Base-by-base conservation (phyloP, 805 yeast species). In the Candida ipomoeae region DNA sequence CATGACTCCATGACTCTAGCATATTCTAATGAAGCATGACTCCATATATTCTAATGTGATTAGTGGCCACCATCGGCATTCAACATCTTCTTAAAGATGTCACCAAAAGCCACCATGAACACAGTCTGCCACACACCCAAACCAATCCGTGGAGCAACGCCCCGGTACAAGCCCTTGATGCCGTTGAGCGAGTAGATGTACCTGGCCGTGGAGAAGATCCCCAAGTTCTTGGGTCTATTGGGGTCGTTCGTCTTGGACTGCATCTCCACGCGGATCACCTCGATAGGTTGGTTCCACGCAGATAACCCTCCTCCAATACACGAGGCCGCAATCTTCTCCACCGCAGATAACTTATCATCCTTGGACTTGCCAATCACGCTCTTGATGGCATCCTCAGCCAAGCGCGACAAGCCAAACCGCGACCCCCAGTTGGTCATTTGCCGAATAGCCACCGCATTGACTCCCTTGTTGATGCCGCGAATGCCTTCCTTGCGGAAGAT, bases 401-500 rank as follows among this genome's bases (percentile, higher is more conserved):
- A 79, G 66, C 99, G 82, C 2, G 96, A 80, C 38, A 94, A 78
- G 34, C 98, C 99, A 63, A 91, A 92, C 66, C 99, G 81, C 17
- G 97, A 89, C 46, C 99, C 99, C 99, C 99, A 94, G 72, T 94
- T 94, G 59, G 98, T 92, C 88, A 89, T 87, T 69, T 94, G 99
- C 74, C 99, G 85, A 58, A 92, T 85, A n/a, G 98, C 98, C 52
- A 92, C 97, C 7, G 99, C 99, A 66, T 92, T 92, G 52, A 92
- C 98, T 69, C 99, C 99, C 74, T 87, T 90, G 74, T 94, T 92
- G 67, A 94, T 89, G 62, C 99, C 99, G 59, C 85, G 79, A 51
- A 94, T 82, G 62, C 99, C 99, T 67, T 94, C 98, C 56, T 78
- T 85, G 42, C 73, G 70, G 69, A 82, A 91, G 55, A 94, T 90